phyloP scores from a whole-genome alignment of 2,329 filamentous ascomycete species.

The Hortaea werneckii region DNA sequence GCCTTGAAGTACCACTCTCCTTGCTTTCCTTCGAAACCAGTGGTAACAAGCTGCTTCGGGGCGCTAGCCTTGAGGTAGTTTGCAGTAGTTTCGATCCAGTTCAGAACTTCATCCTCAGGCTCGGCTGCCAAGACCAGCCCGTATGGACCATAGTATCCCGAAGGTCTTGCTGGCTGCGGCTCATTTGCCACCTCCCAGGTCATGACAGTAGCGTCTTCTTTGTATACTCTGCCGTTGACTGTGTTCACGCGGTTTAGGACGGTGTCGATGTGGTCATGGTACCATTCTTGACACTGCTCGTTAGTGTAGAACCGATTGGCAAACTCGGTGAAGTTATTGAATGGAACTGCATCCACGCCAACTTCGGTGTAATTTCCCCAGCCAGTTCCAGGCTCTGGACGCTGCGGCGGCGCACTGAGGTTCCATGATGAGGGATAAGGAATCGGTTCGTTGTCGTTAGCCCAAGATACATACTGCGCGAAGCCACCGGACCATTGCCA shows the following conservation, averaged over 20 bases:
- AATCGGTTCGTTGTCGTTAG: slow-evolving; percentile 23
- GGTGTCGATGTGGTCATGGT: slow-evolving; percentile 28
- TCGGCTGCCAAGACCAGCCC: slow-evolving; percentile 20
- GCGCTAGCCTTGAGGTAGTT: slow-evolving; percentile 27
- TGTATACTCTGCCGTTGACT: slow-evolving; percentile 27
- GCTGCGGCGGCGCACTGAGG: slow-evolving; percentile 26
- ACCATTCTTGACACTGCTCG: slow-evolving; percentile 25
- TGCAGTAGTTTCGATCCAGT: slow-evolving; percentile 29
- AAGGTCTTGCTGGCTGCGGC: slow-evolving; percentile 22
- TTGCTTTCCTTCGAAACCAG: slow-evolving; percentile 31
- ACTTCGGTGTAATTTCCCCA: slow-evolving; percentile 32
- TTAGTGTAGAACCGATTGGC: slow-evolving; percentile 30
- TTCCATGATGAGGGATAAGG: slow-evolving; percentile 32
- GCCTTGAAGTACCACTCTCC: slow-evolving; percentile 31
- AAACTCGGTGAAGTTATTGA: slow-evolving; percentile 14
- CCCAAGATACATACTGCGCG: slow-evolving; percentile 30
- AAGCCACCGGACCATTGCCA: slow-evolving; percentile 34
- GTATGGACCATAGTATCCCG: slow-evolving; percentile 21
- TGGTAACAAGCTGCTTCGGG: slow-evolving; percentile 29
- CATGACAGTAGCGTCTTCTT: slow-evolving; percentile 30
- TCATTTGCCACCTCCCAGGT: slow-evolving; percentile 34
- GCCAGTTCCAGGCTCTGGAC: slow-evolving; percentile 23
- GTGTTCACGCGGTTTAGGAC: slow-evolving; percentile 29
- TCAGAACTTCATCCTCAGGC: slow-evolving; percentile 25
- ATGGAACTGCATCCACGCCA: slow-evolving; percentile 25